These are phyloP conservation scores for Alternaria gaisen DNA, from an alignment of 2,329 filamentous ascomycete species.

Conservation along the genomic window DNA sequence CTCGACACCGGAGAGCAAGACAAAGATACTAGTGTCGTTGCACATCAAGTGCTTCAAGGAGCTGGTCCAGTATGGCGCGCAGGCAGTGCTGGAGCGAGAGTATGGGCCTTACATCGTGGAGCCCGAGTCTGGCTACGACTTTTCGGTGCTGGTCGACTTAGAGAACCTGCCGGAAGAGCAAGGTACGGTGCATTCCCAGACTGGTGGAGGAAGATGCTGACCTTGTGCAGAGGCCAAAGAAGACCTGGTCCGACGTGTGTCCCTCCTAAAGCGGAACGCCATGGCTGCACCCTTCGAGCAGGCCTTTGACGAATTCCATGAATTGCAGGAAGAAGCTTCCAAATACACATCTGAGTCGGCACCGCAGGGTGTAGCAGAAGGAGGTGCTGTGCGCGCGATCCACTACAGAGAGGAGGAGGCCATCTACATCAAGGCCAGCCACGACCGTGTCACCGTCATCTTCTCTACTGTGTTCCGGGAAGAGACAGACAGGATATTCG, in stretches of 20 bases:
- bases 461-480: constrained; percentile 98
- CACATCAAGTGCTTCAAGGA: constrained; percentile 95
- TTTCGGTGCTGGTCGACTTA: constrained; percentile 89
- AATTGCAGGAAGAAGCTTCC: constrained; percentile 84
- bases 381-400: constrained; percentile 92
- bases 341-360: constrained; percentile 95
- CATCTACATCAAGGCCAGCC: constrained; percentile 97
- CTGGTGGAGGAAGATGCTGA: constrained; percentile 26
- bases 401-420: constrained; percentile 99
- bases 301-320: constrained; percentile 91
- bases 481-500: constrained; percentile 96
- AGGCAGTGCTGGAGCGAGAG: constrained; percentile 90
- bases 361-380: constrained; percentile 87
- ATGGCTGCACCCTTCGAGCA: constrained; percentile 99
- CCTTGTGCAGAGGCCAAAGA: constrained; percentile 75
- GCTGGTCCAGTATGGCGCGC: constrained; percentile 89
- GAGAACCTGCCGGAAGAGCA: constrained; percentile 84
- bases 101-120: constrained; percentile 90
- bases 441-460: constrained; percentile 97
- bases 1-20: constrained; percentile 92
- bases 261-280: constrained; percentile 94
- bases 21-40: constrained; percentile 93
- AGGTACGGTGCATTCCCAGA: constrained; percentile 57
- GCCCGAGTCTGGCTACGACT: constrained; percentile 92
- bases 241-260: constrained; percentile 85